Base-by-base conservation (phyloP, 257 asterid genomes). In the Capsicum rhomboideum region DNA sequence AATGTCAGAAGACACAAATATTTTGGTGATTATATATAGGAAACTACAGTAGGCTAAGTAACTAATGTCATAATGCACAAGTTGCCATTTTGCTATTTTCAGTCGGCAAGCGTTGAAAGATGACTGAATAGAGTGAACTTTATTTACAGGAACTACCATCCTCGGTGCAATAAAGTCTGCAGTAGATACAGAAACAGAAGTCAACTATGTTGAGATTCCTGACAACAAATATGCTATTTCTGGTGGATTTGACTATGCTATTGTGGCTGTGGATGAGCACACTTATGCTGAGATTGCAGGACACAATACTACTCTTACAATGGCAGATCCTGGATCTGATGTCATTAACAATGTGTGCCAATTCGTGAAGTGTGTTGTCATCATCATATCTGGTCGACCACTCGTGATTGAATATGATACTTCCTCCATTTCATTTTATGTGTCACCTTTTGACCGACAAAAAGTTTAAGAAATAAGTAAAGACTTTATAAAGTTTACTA, bases 211-310 rank as follows among this genome's bases (percentile, higher is more conserved):
- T 59, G 96, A 93, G 88, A 92, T 89, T 81, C 98, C 98, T 1
- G 93, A 88, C 49, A 74, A 81, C 75, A 89, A 86, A 59, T 92
- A 83, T 69, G 66, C 92, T 50, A 92, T 84, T 86, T 92, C 98
- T 37, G 84, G 85, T 86, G 86, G 85, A 91, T 93, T 91, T 71
- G 85, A 91, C 82, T 93, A 93, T 59, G 98, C 96, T 29, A 89
- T 95, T 20, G 91, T 95, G 53, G 95, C 84, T 37, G 97, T 95
- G 44, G 98, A 97, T 31, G 98, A 95, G 90, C 82, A 84, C 83
- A 90, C 98, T 79, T 95, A 93, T 86, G 88, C 97, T 2, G 97
- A 95, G 90, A 91, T 66, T 80, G 95, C 89, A 56, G 98, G 98
- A 28, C 96, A 95, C 85, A 93, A 94, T 69, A 82, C 89, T 83